These are phyloP conservation scores for Knufia fluminis DNA, from an alignment of 2,329 filamentous ascomycete species.

Conservation along the genomic window DNA sequence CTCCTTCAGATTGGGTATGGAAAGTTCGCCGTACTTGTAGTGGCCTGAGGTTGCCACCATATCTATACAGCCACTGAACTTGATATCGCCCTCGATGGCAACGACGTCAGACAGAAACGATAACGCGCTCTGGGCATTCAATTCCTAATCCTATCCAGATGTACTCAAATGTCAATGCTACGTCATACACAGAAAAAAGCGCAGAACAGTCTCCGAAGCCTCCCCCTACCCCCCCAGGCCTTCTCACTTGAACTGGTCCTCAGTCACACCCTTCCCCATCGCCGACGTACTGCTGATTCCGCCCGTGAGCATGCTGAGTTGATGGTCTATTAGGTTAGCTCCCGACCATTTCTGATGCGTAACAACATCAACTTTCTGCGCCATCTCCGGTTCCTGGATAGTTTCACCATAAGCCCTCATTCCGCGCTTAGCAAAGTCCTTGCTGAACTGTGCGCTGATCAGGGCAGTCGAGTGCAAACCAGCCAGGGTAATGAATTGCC, in stretches of 20 bases:
- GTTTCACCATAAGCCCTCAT: conserved; percentile 97
- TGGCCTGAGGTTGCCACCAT: no score
- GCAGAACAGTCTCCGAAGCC: no score
- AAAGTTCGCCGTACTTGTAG: no score
- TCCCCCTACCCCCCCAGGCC: no score
- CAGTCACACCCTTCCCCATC: conserved; percentile 96
- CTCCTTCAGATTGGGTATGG: no score
- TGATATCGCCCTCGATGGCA: no score
- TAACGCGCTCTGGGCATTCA: no score
- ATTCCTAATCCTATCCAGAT: no score
- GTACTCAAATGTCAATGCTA: no score
- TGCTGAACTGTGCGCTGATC: conserved; percentile 79
- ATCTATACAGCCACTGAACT: no score
- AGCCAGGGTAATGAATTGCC: conserved; percentile 99
- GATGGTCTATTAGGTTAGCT: conserved; percentile 85
- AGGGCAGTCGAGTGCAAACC: conserved; percentile 92
- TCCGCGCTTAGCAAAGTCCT: conserved; percentile 68
- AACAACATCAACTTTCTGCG: conserved; percentile 79
- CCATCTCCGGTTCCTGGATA: conserved; percentile 97
- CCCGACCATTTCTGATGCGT: conserved; percentile 99
- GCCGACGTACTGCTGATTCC: conserved; percentile 86
- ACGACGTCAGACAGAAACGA: no score
- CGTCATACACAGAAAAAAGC: no score
- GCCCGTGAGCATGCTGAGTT: conserved; percentile 94
- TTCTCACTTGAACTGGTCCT: conserved; percentile 90